These are phyloP conservation scores for Barnettozyma botsteinii DNA, from an alignment of 805 yeast species.

Conservation along the genomic window DNA sequence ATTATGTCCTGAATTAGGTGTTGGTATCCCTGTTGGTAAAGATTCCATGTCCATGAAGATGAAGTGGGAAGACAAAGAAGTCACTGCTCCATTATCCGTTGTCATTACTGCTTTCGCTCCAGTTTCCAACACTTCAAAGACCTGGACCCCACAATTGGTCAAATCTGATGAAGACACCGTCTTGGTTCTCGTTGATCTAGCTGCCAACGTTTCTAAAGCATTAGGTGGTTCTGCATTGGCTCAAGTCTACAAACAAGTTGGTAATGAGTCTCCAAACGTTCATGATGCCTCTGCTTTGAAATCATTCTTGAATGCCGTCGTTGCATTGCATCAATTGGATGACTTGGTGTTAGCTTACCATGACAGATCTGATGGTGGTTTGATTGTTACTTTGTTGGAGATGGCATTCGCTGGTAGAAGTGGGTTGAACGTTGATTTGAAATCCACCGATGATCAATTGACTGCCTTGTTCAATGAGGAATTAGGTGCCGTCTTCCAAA, in stretches of 20 bases:
- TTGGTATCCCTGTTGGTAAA: slow-evolving; percentile 95
- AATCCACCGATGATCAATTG: slow-evolving; percentile 35
- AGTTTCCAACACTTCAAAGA: slow-evolving; percentile 73
- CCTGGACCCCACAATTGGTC: slow-evolving; percentile 90
- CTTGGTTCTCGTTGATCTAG: slow-evolving; percentile 74
- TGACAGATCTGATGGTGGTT: slow-evolving; percentile 96
- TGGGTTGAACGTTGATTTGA: slow-evolving; percentile 60
- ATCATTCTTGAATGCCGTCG: slow-evolving; percentile 61
- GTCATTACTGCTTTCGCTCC: slow-evolving; percentile 90
- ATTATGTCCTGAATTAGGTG: slow-evolving; percentile 86
- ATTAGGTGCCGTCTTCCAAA: slow-evolving; percentile 94
- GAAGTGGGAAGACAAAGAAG: slow-evolving; percentile 93
- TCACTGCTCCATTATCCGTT: slow-evolving; percentile 90
- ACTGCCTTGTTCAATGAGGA: slow-evolving; percentile 83
- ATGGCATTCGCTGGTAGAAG: slow-evolving; percentile 97
- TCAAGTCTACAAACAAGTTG: slow-evolving; percentile 87
- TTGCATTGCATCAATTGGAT: slow-evolving; percentile 59
- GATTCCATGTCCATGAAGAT: slow-evolving; percentile 99
- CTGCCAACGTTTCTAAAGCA: slow-evolving; percentile 46
- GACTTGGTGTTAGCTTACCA: slow-evolving; percentile 78
- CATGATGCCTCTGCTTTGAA: slow-evolving; percentile 60
- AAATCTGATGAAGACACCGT: slow-evolving; percentile 46
- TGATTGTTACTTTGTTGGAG: slow-evolving; percentile 76
- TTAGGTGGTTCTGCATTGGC: slow-evolving; percentile 94
- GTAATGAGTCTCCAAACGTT: slow-evolving; percentile 78